Evolutionary conservation across 2,329 filamentous ascomycete species (phyloP), one percentile per base, ranked within the genome.

Genomic region (Hirsutella thompsonii): DNA sequence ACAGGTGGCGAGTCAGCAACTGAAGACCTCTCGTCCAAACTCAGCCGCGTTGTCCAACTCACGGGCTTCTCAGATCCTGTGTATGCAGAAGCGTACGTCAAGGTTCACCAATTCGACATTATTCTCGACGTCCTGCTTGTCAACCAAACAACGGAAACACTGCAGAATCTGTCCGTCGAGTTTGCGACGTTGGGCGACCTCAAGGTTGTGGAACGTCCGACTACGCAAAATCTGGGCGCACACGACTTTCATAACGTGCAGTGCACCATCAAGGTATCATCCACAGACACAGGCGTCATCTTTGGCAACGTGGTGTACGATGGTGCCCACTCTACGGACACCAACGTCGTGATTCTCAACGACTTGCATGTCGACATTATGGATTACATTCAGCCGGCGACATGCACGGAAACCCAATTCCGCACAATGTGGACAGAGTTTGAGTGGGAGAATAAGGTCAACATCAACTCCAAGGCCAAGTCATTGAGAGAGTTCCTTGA

Each of bases 341-440:
- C 85, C 41, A 93, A 94, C 50, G 92, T 98, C 8, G 92, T 98
- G 42, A 98, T 98, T 51, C 74, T 98, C 41, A 96, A 96, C 58
- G 92, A 98, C 59, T 79, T 98, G 23, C 92, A 98, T 56, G 90
- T 96, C 43, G 92, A 98, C 57, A 95, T 98, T 49, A 98, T 98
- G 92, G 92, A 98, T 66, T 98, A 98, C 67, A 98, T 98, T 55
- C 90, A 96, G 59, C 92, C 92, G 2, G 90, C 90, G 6, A 81
- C 88, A 14, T 98, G 92, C 71, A 92, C 87, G 4, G 92, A 98
- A 70, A 95, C 90, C 10, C 88, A 96, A 56, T 98, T 98, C 80
- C 79, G 92, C 45, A 94, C 87, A n/a, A 98, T 98, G 92, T 98
- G 92, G 92, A 98, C 92, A 30, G 92, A 98, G 59, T 98, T 98